These are phyloP conservation scores for Psilocybe tampanensis DNA, from an alignment of 768 basidiomycete genomes.

Conservation along the genomic window DNA sequence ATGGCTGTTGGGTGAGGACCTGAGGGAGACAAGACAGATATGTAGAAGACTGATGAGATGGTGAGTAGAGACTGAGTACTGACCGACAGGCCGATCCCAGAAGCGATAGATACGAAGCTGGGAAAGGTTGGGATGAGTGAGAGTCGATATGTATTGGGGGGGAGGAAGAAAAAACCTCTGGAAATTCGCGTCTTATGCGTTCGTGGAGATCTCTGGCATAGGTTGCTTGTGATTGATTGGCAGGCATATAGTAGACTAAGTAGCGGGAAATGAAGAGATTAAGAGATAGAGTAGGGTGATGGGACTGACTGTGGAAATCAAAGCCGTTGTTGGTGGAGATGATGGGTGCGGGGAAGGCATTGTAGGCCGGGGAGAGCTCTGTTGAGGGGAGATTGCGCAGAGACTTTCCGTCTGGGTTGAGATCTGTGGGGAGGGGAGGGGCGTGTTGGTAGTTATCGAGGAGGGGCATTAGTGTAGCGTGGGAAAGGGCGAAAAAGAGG, in stretches of 20 bases:
- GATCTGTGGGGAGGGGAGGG: conserved; percentile 41
- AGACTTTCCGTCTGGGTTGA: conserved; percentile 61
- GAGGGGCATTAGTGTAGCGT: not conserved
- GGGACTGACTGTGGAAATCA: conserved; percentile 64
- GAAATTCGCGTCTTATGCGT: conserved; percentile 63
- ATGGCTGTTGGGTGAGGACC: conserved; percentile 72
- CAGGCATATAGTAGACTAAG: conserved; percentile 65
- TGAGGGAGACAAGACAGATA: too few relatives aligned
- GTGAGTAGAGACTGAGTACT: conserved; percentile 15
- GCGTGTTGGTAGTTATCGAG: conserved; percentile 36
- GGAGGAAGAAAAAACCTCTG: conserved; percentile 47
- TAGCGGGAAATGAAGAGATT: not conserved
- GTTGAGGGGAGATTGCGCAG: conserved; percentile 46
- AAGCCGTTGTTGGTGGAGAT: conserved; percentile 58
- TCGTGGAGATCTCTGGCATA: conserved; percentile 62
- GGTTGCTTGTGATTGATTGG: conserved; percentile 40
- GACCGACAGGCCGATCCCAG: conserved; percentile 66
- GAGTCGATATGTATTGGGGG: not conserved
- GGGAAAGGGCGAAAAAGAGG: conserved; percentile 14
- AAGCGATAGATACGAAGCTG: conserved; percentile 64
- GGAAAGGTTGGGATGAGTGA: not conserved
- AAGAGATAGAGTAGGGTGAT: not conserved
- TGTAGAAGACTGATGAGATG: not conserved
- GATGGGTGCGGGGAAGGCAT: conserved; percentile 58
- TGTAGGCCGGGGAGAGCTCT: conserved; percentile 52